phyloP scores from a whole-genome alignment of 495 filamentous ascomycete species.

The Penicillium waksmanii region DNA sequence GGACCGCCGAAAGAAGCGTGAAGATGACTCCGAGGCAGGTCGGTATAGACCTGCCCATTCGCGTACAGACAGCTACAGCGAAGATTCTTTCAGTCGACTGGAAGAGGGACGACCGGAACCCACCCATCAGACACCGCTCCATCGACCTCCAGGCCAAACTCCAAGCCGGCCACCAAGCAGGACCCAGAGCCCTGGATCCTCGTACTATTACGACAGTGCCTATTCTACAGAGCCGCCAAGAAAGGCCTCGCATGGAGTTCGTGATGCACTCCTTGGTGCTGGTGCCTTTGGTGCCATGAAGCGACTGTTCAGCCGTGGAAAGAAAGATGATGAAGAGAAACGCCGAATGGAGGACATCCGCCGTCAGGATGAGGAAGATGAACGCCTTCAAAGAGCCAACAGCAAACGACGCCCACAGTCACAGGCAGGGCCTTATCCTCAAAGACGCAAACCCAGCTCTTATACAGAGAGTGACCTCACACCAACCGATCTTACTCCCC shows the following conservation, averaged over 20 bases:
- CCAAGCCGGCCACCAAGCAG: slow-evolving; percentile 45
- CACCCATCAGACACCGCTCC: slow-evolving; percentile 41
- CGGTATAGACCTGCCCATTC: slow-evolving; percentile 50
- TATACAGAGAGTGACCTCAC: slow-evolving; percentile 47
- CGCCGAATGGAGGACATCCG: slow-evolving; percentile 64
- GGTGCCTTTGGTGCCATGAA: slow-evolving; percentile 67
- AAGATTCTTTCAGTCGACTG: slow-evolving; percentile 45
- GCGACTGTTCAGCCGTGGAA: slow-evolving; percentile 65
- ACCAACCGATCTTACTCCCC: slow-evolving; percentile 47
- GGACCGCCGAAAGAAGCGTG: slow-evolving; percentile 58
- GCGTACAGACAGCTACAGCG: slow-evolving; percentile 46
- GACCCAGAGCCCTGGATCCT: slow-evolving; percentile 47
- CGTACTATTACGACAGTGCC: slow-evolving; percentile 49
- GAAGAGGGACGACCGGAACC: slow-evolving; percentile 49
- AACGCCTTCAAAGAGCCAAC: slow-evolving; percentile 57
- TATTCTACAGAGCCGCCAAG: slow-evolving; percentile 43
- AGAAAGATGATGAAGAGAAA: slow-evolving; percentile 62
- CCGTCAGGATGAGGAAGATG: slow-evolving; percentile 60
- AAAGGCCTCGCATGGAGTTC: slow-evolving; percentile 51
- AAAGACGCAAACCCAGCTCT: slow-evolving; percentile 54
- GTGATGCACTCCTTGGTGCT: slow-evolving; percentile 68
- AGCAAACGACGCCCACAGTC: slow-evolving; percentile 56
- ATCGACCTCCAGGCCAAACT: slow-evolving; percentile 33
- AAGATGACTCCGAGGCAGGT: slow-evolving; percentile 59
- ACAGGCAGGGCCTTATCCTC: slow-evolving; percentile 63